Evolutionary conservation across 2,329 filamentous ascomycete genomes (phyloP), one percentile per base, ranked within the genome.

Genomic region (Cladorrhinum sp.): DNA sequence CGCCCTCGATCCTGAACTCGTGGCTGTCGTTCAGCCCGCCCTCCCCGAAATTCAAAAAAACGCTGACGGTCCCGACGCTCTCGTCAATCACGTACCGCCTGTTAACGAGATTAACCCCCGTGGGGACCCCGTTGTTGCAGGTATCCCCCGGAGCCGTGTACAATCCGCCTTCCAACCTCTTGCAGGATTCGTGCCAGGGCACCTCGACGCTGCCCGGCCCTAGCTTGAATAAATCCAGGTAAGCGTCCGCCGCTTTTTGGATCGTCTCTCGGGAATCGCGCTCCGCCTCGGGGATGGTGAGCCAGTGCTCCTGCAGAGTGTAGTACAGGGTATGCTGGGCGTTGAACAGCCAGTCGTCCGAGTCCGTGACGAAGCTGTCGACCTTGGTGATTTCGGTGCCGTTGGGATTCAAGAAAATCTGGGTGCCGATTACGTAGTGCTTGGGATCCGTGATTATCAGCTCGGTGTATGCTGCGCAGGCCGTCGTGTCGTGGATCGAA

Each of bases 391-490:
- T 50, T 50, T 3, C 24, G 2, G 49, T 50, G 2, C 8, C 24
- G 49, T 50, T 63, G 20, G 68, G 62, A 57, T 63, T 60, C 60
- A 69, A 67, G 58, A 67, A 69, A 60, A 74, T 69, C 67, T 75
- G 74, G 18, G 72, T 72, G 54, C 73, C 73, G 54, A 75, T 68
- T 27, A 75, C 74, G 60, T 75, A 73, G 60, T 72, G 69, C 10
- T 60, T 54, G 13, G 68, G 18, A 27, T 61, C 55, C 27, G 68
- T 67, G 2, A 72, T 67, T 7, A 75, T 66, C 59, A 75, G 68
- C 67, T 76, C 74, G 12, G 71, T 75, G 68, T 71, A 76, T n/a
- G 74, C 73, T 6, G 73, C 72, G 64, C 74, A 76, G 23, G 66
- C 64, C 8, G 66, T 70, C 61, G 71, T 71, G 68, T 76, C 74